Base-by-base conservation (phyloP, 176 grass and related monocot species). In the bread wheat (Triticum aestivum) region DNA sequence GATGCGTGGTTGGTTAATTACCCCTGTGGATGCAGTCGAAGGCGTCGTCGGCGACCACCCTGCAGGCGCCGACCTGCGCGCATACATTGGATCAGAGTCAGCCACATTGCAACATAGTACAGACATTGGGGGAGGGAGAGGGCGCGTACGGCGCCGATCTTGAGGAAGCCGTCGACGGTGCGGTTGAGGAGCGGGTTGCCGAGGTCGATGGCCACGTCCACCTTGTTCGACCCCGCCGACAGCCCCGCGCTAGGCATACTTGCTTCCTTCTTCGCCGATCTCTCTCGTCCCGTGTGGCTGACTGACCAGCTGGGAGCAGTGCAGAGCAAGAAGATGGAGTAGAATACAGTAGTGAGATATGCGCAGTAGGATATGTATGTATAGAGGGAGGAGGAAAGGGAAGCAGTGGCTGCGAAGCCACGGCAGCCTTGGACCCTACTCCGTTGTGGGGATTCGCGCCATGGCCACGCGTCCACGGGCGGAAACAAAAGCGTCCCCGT, bases 81-180 rank as follows among this genome's bases (percentile, higher is more conserved):
- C 41, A 3, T 44, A 44, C 41, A 11, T 44, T 11, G 41, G 41
- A 44, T 44, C 41, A 42, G 39, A 42, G 39, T 5, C 35, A 8
- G 11, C 8, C 35, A 42, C 78, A 39, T 85, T 18, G 26, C 5
- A 21, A 30, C 1, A 39, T 8, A 29, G 2, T 1, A 41, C 0
- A 26, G 1, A 12, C 11, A 38, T 23, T 23, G 56, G 34, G 17
- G 26, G 24, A 4, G 10, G 20, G 1, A 3, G 11, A 3, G 38
- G 7, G 23, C 0, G 13, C 76, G n/a, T 79, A 96, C 92, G 9
- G 90, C 90, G 65, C 92, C 92, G 82, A 98, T 98, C 83, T 92
- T 98, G 89, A 95, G 82, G 92, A 98, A 98, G 15, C 96, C 91
- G 73, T 92, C 93, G 86, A 98, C 90, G 84, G 96, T 98, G 84